Base-by-base conservation (phyloP, 1,139 yeast genomes). In the Kodamaea fungicola region DNA sequence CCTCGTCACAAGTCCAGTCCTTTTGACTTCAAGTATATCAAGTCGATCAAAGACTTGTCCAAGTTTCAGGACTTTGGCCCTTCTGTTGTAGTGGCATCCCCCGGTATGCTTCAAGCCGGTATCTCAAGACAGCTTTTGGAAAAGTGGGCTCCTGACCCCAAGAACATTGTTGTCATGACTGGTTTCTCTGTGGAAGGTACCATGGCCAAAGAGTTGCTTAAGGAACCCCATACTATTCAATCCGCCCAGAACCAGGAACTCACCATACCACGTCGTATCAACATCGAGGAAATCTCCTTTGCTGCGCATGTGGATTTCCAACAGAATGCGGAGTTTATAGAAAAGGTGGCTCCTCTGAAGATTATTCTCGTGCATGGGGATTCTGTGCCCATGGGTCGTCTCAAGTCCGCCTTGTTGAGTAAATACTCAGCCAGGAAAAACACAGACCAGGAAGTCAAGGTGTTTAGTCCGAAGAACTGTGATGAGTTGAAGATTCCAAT, bases 171-270 rank as follows among this genome's bases (percentile, higher is more conserved):
- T 22, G 77, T 92, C 26, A 64, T 92, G 59, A 94, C 99, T 0
- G 99, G 99, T 64, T 92, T 92, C 59, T 90, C 97, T 2, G 96
- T 92, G 4, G 99, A 92, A 57, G 98, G 99, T 19, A 92, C 98
- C 1, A 80, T 92, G 89, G 99, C 98, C 1, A 92, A 92, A 54
- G 87, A 78, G 41, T 68, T 92, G 32, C 67, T 94, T 47, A 78
- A 88, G 32, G 97, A 90, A 50, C 98, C 99, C 1, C 78, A 80
- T 22, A 86, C 89, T 12, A 88, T 92, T 39, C 94, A 94, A 3
- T 84, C 97, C 0, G 66, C 77, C 16, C 65, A 72, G 19, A 88
- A 88, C 45, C 87, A 96, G 0, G 97, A 90, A 39, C 67, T 83
- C 27, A 77, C 80, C 37, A 83, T 92, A 31, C 97, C 97, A 2